phyloP scores from a whole-genome alignment of 2,329 filamentous ascomycete species.

The Cladosporium velox region DNA sequence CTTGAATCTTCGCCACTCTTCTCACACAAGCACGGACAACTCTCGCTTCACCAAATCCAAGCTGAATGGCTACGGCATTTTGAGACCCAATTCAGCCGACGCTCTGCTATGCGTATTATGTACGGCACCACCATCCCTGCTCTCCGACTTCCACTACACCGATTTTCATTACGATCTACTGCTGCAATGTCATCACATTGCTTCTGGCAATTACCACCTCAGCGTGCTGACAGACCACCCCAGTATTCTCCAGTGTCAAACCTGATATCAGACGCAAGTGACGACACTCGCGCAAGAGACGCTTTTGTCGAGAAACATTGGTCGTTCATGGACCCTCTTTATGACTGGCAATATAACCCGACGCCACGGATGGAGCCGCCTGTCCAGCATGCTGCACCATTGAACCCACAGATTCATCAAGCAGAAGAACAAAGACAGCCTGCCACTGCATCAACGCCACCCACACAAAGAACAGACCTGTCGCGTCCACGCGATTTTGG shows the following conservation, averaged over 20 bases:
- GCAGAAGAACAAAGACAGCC: slow-evolving; percentile 9
- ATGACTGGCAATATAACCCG: background rate
- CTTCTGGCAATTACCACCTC: background rate
- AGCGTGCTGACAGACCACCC: slow-evolving; percentile 5
- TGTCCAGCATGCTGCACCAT: background rate
- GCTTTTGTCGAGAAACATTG: background rate
- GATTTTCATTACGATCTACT: background rate
- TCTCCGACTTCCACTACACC: background rate
- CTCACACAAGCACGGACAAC: slow-evolving; percentile 11
- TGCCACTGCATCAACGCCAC: slow-evolving; percentile 24
- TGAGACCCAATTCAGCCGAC: background rate
- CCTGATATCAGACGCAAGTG: background rate
- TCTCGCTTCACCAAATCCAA: slow-evolving; percentile 14
- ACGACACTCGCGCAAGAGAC: background rate
- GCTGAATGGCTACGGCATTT: slow-evolving; percentile 8
- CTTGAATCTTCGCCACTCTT: slow-evolving; percentile 13
- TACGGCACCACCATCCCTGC: slow-evolving; percentile 5
- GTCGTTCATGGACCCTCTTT: background rate
- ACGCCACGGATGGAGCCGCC: background rate
- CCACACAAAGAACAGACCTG: slow-evolving; percentile 29
- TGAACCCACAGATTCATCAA: background rate
- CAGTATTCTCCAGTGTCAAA: background rate
- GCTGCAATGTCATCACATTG: slow-evolving; percentile 2
- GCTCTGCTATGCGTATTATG: background rate
- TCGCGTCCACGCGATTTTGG: slow-evolving; percentile 15